Evolutionary conservation across 768 basidiomycete species (phyloP).

Genomic region (Collybia sordida): DNA sequence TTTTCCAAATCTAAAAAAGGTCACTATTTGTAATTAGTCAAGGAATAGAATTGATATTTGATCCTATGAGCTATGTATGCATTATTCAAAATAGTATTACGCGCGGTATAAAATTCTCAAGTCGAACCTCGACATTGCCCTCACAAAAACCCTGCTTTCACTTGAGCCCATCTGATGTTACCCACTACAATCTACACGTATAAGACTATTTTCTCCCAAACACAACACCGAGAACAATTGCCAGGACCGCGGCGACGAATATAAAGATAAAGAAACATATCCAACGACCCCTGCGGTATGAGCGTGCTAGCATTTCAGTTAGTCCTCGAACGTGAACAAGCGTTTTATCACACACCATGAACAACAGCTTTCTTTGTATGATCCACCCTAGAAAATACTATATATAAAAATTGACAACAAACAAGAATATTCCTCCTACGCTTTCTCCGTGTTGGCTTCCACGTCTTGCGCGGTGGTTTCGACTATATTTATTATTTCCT

Average conservation of each 20-base stretch:
- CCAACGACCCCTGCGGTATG: slow-evolving; percentile 81
- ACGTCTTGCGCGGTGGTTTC: slow-evolving; percentile 64
- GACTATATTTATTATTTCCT: slow-evolving; percentile 66
- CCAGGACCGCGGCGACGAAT: slow-evolving; percentile 55
- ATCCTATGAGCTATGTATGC: no score
- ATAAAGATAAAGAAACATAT: slow-evolving; percentile 75
- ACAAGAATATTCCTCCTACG: slow-evolving; percentile 42
- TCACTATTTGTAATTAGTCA: no score
- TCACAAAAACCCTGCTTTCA: no score
- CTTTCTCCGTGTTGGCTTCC: slow-evolving; percentile 66
- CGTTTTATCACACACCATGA: slow-evolving; percentile 33
- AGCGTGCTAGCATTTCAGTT: slow-evolving; percentile 40
- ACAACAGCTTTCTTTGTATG: slow-evolving; percentile 69
- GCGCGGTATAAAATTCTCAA: no score
- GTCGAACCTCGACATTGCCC: no score
- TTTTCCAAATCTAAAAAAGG: no score
- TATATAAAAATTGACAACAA: background rate
- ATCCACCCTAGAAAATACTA: slow-evolving; percentile 39
- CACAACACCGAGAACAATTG: slow-evolving; percentile 53
- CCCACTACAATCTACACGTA: no score
- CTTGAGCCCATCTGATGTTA: no score
- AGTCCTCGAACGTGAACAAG: background rate
- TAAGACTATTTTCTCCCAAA: slow-evolving; percentile 26
- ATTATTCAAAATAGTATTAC: background rate
- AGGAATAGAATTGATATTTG: no score